Evolutionary conservation across 2,329 filamentous ascomycete genomes (phyloP).

Genomic region (Calonectria multiphialidica): DNA sequence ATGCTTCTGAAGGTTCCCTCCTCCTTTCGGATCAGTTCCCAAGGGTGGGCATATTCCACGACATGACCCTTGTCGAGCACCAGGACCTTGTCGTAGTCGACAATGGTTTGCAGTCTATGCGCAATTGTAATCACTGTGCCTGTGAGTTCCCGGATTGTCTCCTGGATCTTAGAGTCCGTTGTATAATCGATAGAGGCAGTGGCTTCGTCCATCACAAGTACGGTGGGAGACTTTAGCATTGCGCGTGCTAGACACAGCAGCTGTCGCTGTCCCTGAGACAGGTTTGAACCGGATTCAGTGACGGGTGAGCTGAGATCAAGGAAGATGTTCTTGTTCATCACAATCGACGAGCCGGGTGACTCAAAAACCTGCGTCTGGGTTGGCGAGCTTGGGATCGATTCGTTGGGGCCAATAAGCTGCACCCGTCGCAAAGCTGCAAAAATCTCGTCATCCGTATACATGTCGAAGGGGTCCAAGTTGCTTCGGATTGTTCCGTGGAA

Average conservation of each 20-base stretch:
- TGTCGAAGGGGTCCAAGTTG: constrained; percentile 92
- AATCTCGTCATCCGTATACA: constrained; percentile 91
- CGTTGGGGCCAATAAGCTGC: constrained; percentile 80
- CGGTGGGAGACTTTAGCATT: constrained; percentile 89
- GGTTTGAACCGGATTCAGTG: constrained; percentile 90
- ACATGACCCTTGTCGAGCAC: constrained; percentile 91
- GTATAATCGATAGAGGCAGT: constrained; percentile 98
- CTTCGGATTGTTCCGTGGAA: constrained; percentile 92
- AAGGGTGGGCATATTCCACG: constrained; percentile 92
- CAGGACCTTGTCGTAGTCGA: constrained; percentile 97
- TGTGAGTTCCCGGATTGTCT: constrained; percentile 91
- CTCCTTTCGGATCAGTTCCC: constrained; percentile 79
- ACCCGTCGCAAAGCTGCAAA: constrained; percentile 89
- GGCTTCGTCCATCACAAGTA: constrained; percentile 99
- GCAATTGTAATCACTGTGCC: constrained; percentile 98
- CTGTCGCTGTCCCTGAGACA: constrained; percentile 96
- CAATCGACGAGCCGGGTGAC: constrained; percentile 48
- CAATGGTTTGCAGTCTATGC: constrained; percentile 94
- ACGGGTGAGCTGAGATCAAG: constrained; percentile 86
- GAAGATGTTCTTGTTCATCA: constrained; percentile 95
- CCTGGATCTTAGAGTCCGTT: constrained; percentile 96
- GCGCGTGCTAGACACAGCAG: constrained; percentile 93
- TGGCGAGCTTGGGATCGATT: constrained; percentile 50
- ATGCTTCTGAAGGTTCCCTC: constrained; percentile 73
- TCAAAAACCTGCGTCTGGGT: constrained; percentile 41